Percentiles rank a stretch among this genome's conserved stretches.
Conservation (phyloP, 2,329 filamentous ascomycete genomes). For the Colletotrichum sojae region DNA sequence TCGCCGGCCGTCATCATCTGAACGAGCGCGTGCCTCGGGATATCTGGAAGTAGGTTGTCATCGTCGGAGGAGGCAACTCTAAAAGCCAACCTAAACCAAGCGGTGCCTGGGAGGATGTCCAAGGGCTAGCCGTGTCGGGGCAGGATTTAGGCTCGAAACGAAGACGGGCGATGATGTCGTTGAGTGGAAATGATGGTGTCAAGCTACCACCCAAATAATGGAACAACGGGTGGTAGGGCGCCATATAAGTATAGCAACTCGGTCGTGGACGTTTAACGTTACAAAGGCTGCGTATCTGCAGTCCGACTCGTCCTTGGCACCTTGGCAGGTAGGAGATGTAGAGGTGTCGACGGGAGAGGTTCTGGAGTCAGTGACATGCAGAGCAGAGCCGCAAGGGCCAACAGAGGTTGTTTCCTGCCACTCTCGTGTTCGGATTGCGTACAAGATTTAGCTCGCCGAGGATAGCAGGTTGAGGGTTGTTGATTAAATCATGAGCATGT, state of each 20-base stretch:
- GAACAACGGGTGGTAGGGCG: not conserved
- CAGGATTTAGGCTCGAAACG: slow-evolving; percentile 10
- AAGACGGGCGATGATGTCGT: not conserved
- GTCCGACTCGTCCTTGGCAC: slow-evolving; percentile 3
- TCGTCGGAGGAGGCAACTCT: slow-evolving; percentile 28
- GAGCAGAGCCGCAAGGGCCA: not conserved
- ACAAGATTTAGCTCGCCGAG: not conserved
- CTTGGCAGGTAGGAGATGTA: slow-evolving; percentile 13
- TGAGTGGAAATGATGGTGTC: not conserved
- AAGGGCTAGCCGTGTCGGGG: not conserved
- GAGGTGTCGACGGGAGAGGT: not conserved
- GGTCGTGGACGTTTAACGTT: not conserved
- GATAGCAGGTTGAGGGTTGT: no score
- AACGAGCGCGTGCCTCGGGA: slow-evolving; percentile 26
- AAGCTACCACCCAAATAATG: not conserved
- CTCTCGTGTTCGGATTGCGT: slow-evolving; percentile 15
- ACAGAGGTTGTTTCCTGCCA: not conserved
- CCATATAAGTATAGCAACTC: not conserved
- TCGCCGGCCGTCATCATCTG: slow-evolving; percentile 30
- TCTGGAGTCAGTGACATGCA: slow-evolving; percentile 6
- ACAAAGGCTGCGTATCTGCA: not conserved
- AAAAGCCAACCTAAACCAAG: slow-evolving; percentile 18
- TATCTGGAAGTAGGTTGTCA: slow-evolving; percentile 34
- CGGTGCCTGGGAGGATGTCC: not conserved
- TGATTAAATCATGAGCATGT: not conserved